phyloP scores from a whole-genome alignment of 1,284 basidiomycete species.

The Paramarasmius palmivorus region DNA sequence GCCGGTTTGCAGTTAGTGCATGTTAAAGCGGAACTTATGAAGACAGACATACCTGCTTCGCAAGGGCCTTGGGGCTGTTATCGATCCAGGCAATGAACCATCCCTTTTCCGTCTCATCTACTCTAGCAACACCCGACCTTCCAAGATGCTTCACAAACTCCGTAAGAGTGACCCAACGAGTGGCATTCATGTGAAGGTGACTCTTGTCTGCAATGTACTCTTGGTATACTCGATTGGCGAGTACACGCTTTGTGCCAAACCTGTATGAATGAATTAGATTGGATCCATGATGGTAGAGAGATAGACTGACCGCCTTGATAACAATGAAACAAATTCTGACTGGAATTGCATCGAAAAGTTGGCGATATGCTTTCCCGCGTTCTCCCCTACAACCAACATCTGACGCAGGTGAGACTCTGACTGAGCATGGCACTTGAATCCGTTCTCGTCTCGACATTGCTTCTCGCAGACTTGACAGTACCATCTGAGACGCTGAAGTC shows the following conservation, averaged over 20 bases:
- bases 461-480: conserved; percentile 97
- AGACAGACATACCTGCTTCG: conserved; percentile 69
- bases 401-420: conserved; percentile 92
- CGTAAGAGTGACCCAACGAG: conserved; percentile 94
- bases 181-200: conserved; percentile 98
- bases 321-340: conserved; percentile 85
- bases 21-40: conserved; percentile 6
- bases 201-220: conserved; percentile 96
- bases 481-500: conserved; percentile 90
- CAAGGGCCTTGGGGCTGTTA: conserved; percentile 90
- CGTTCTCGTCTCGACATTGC: conserved; percentile 95
- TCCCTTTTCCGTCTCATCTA: conserved; percentile 98
- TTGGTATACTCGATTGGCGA: conserved; percentile 96
- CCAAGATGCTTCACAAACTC: conserved; percentile 95
- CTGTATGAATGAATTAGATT: conserved; percentile 37
- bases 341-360: conserved; percentile 92
- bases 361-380: conserved; percentile 88
- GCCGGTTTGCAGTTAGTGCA: conserved; percentile 7
- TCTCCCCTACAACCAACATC: conserved; percentile 94
- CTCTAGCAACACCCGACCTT: conserved; percentile 83
- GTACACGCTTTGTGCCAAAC: conserved; percentile 91
- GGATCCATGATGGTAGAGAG: conserved; percentile 1
- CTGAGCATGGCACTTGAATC: conserved; percentile 89
- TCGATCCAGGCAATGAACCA: conserved; percentile 98
- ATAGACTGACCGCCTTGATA: conserved; percentile 69